A percentile compares a stretch with the other conserved stretches of the same genome.
Conservation (phyloP, 306 rosid species). For the Prunus padus region DNA sequence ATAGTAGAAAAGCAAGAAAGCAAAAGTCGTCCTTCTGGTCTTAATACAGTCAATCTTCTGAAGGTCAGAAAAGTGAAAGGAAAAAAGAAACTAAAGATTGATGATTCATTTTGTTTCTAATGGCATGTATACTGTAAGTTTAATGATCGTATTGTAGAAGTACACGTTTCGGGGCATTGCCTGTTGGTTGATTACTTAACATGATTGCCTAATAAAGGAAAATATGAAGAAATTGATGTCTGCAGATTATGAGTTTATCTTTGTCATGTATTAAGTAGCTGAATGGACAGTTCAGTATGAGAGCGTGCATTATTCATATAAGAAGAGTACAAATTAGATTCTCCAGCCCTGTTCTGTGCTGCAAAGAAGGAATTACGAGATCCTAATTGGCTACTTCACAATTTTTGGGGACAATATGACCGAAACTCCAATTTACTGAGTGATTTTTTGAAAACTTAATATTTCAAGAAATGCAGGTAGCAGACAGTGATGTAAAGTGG, state of each 20-base stretch:
- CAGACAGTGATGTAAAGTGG: neutral
- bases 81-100: conserved; percentile 17
- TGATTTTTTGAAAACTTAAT: neutral
- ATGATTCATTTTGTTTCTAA: conserved; percentile 12
- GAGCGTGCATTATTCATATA: neutral
- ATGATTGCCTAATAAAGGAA: neutral
- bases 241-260: neutral
- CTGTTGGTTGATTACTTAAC: neutral
- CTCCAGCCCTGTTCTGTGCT: neutral
- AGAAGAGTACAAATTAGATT: neutral
- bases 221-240: neutral
- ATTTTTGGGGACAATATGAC: neutral
- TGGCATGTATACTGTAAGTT: neutral
- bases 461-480: neutral
- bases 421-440: neutral
- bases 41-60: conserved; percentile 92
- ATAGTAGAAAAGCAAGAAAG: conserved; percentile 85
- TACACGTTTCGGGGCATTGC: neutral
- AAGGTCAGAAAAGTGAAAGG: conserved; percentile 51
- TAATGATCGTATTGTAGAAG: neutral
- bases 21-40: conserved; percentile 90
- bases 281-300: neutral
- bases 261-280: neutral
- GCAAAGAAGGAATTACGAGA: neutral
- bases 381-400: neutral